Base-by-base conservation (phyloP, 371 early-diverging fungal genomes). In the Actinomortierella ambigua region DNA sequence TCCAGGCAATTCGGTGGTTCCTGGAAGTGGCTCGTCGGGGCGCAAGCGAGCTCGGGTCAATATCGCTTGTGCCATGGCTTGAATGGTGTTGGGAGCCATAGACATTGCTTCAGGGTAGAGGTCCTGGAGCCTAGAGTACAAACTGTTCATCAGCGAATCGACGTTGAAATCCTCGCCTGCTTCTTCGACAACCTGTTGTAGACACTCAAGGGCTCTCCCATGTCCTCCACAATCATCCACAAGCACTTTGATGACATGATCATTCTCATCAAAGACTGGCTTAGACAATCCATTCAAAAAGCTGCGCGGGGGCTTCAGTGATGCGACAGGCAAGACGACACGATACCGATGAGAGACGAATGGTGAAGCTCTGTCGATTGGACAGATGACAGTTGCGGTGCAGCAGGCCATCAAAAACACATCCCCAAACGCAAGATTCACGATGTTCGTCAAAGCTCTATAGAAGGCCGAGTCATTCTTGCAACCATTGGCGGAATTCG, bases 191-290 rank as follows among this genome's bases (percentile, higher is more conserved):
- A 41, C 50, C 24, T 46, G 29, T 40, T 53, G 58, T 23, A 68
- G 53, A 39, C 52, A 48, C 55, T 68, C 69, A 17, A 63, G 63
- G 4, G 69, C 63, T 42, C 63, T 58, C 39, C 69, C 63, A 59
- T 68, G 69, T 23, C 68, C 63, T 39, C 68, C 68, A 61, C 68
- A 68, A 49, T 68, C 63, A 28, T 7, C 15, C 28, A 68, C 63
- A 59, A 68, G 59, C 34, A 68, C 49, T 41, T 62, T 57, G 39
- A 63, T 58, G 17, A 62, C 20, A 44, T 55, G 24, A 42, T 59
- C 59, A 28, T 54, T 22, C 34, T 55, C 53, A 57, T 55, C 46
- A 56, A 68, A 68, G 44, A 59, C 69, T 28, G 41, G 50, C 4
- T 2, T 44, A 41, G 41, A 22, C 18, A 2, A 22, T 53, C 39